Evolutionary conservation across 2,329 filamentous ascomycete species (phyloP), one percentile per base, ranked within the genome.

Genomic region (Ceratocystiopsis sp.): DNA sequence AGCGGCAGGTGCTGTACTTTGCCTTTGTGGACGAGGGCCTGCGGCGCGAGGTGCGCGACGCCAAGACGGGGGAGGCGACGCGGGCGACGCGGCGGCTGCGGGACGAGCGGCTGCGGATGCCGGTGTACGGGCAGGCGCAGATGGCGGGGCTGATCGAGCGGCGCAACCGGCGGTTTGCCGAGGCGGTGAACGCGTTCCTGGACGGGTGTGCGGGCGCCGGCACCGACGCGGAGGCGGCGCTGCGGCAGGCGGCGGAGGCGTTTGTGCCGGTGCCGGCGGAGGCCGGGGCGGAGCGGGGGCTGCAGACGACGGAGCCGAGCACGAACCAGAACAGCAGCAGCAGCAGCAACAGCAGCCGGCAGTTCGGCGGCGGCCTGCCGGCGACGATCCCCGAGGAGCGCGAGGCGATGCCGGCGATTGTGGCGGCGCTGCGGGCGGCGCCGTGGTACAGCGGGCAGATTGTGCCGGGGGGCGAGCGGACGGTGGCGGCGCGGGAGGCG

Each of bases 361-460:
- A 51, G 37, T 12, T 11, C 18, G 36, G 21, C 37, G 7, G 19
- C 19, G 7, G 19, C 0, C 57, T 85, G 17, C 84, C 84, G 0
- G 68, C 72, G 32, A 71, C 67, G 1, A 93, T 96, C 41, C 89
- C 89, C 0, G 75, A 70, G 39, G 82, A 93, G 49, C 73, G 91
- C 38, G 81, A 84, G 54, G 68, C 73, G 2, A 84, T 98, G 29
- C 70, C 83, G 0, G 82, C 93, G 42, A 96, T 98, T 33, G 69
- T 98, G 2, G 67, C 76, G 29, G 84, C 95, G 55, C 75, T 98
- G 34, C 85, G 84, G 53, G 71, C 75, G 10, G 73, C 81, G 52
- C 69, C 87, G 19, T 93, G 87, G 84, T 98, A 98, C 54, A 82
- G 78, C 5, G 80, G 79, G 0, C 91, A 98, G 60, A 86, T 98